Base-by-base conservation (phyloP, 192 early-diverging fungal species). In the Ambispora gerdemannii region DNA sequence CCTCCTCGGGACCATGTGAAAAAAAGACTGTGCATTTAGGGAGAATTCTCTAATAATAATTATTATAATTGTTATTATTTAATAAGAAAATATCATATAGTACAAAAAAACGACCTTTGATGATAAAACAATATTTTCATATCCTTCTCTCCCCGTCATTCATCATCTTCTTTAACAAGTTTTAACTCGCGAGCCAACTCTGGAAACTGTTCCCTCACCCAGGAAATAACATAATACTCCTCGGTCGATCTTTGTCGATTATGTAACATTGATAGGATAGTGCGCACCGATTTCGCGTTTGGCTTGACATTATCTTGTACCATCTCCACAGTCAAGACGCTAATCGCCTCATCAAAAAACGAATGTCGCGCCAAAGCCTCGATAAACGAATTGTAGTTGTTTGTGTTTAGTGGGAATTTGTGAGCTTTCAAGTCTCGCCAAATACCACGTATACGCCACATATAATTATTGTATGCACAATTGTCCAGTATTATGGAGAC, bases 351-450 rank as follows among this genome's bases (percentile, higher is more conserved):
- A 22, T 59, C 36, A 60, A 70, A 70, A 32, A 25, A 22, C 15
- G 33, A n/a, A 43, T 59, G 49, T 34, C 80, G 67, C 53, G 78
- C 74, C 24, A 82, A 60, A 8, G 60, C 76, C 53, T 82, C 80
- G 30, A 82, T 74, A 36, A 75, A 80, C 1, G 80, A 82, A 34
- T 71, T 71, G 43, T 72, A 77, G 50, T 82, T 79, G 27, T 79
- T 77, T 19, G 53, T 59, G 36, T 73, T 75, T 2, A 79, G 61
- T 11, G 31, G 20, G 58, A 82, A 79, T 3, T 68, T 33, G 3
- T 27, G 43, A 3, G 33, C n/a, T n/a, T 73, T 63, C 24, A 82
- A 15, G 15, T 56, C 24, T 28, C 69, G 27, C 80, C 80, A 82
- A 53, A 82, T 77, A 20, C 47, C 49, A 17, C 67, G 17, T 1